phyloP scores from a whole-genome alignment of 768 basidiomycete species.

The Cubamyces lactineus region DNA sequence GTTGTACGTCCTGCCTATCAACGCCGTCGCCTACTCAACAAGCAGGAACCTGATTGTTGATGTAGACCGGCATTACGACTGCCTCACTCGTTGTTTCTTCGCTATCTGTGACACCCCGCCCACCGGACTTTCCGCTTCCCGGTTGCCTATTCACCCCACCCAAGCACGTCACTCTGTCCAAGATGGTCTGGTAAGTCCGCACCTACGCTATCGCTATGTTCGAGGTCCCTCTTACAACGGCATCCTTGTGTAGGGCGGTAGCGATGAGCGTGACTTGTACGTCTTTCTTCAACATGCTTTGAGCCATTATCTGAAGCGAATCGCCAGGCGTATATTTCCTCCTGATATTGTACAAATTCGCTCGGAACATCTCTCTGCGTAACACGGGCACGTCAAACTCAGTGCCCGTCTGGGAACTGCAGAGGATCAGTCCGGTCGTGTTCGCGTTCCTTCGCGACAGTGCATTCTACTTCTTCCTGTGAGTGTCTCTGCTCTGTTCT shows the following conservation, averaged over 20 bases:
- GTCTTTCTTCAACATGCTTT: neutral
- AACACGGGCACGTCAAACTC: neutral
- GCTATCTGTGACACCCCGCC: neutral
- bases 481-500: neutral
- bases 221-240: neutral
- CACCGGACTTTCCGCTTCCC: neutral
- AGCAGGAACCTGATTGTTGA: no score
- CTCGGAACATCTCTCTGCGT: slow-evolving; percentile 7
- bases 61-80: neutral
- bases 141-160: slow-evolving; percentile 8
- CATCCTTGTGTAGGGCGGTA: neutral
- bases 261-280: slow-evolving; percentile 11
- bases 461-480: slow-evolving; percentile 19
- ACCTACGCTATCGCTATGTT: neutral
- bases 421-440: slow-evolving; percentile 13
- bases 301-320: no score
- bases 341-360: slow-evolving; percentile 17
- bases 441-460: slow-evolving; percentile 18
- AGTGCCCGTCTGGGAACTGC: slow-evolving; percentile 9
- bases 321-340: slow-evolving; percentile 14
- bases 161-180: neutral
- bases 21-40: no score
- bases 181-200: slow-evolving; percentile 3
- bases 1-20: neutral
- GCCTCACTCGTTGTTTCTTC: slow-evolving; percentile 1